Percentiles rank a stretch among this genome's conserved stretches.
phyloP scores from a whole-genome alignment of 163 green algal species.

The Scenedesmus sp. region DNA sequence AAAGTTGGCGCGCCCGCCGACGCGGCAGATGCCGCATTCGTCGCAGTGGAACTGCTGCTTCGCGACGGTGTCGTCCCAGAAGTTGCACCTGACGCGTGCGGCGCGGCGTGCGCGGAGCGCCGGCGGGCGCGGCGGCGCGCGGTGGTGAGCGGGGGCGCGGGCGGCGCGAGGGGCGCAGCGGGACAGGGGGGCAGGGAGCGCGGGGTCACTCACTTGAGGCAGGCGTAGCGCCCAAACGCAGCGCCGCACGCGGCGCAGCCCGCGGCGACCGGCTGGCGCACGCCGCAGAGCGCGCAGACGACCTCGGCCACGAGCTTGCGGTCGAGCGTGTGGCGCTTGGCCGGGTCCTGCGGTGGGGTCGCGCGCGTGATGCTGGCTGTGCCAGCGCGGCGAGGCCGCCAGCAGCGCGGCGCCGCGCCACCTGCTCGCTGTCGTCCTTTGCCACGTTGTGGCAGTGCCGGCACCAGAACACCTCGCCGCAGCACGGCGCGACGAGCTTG shows the following conservation, averaged over 20 bases:
- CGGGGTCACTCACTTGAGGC: too few relatives aligned
- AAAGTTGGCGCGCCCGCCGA: constrained; percentile 92
- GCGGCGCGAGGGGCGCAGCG: too few relatives aligned
- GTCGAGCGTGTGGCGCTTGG: constrained; percentile 81
- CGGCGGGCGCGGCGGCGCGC: background rate
- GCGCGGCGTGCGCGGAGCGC: background rate
- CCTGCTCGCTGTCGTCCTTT: constrained; percentile 74
- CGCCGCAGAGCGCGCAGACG: constrained; percentile 83
- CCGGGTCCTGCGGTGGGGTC: constrained; percentile 59
- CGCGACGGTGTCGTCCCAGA: constrained; percentile 73
- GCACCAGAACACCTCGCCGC: constrained; percentile 86
- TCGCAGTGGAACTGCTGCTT: constrained; percentile 95
- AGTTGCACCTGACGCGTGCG: constrained; percentile 71
- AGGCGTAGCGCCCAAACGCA: constrained; percentile 85
- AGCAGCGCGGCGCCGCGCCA: constrained; percentile 24
- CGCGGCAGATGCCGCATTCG: constrained; percentile 90
- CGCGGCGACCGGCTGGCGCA: constrained; percentile 69
- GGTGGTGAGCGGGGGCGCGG: too few relatives aligned
- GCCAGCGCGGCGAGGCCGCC: background rate
- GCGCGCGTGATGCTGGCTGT: background rate
- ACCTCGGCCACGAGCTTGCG: constrained; percentile 80
- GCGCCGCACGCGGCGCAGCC: constrained; percentile 80
- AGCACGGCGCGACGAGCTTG: constrained; percentile 91
- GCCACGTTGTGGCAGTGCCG: constrained; percentile 94
- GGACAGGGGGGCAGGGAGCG: too few relatives aligned